Evolutionary conservation across 495 filamentous ascomycete species (phyloP).

Genomic region (Pyrenula aspistea): DNA sequence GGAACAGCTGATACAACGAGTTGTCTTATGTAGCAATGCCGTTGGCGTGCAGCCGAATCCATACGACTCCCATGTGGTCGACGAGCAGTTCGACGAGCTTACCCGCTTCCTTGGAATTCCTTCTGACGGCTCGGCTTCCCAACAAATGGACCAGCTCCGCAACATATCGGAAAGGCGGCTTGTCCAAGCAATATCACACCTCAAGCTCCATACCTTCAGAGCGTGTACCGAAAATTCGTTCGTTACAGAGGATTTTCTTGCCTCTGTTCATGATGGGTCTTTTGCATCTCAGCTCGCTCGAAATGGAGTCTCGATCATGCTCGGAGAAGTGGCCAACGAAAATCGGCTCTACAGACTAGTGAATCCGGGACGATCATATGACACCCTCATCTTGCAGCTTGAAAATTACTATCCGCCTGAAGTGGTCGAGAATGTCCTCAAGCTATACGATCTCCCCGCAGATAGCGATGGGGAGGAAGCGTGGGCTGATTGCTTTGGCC

Average conservation of each 20-base stretch:
- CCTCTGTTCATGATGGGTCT: conserved; percentile 31
- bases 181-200: conserved; percentile 22
- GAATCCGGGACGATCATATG: conserved; percentile 24
- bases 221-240: conserved; percentile 37
- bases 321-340: conserved; percentile 45
- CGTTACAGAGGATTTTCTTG: conserved; percentile 30
- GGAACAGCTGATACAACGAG: conserved; percentile 28
- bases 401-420: conserved; percentile 37
- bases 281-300: conserved; percentile 28
- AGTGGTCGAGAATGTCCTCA: conserved; percentile 28
- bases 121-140: conserved; percentile 16
- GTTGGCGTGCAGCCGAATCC: conserved; percentile 41
- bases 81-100: conserved; percentile 44
- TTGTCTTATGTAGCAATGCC: conserved; percentile 43
- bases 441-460: conserved; percentile 29
- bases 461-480: conserved; percentile 19
- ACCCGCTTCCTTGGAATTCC: conserved; percentile 35
- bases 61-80: conserved; percentile 22
- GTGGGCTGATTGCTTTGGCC: conserved; percentile 42
- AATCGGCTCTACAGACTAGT: conserved; percentile 35
- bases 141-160: conserved; percentile 36
- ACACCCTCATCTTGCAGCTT: conserved; percentile 30
- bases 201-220: conserved; percentile 40
- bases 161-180: conserved; percentile 21
- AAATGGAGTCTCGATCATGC: conserved; percentile 35